Conservation (phyloP, 495 filamentous ascomycete genomes). For the Penicillium psychrofluorescens region DNA sequence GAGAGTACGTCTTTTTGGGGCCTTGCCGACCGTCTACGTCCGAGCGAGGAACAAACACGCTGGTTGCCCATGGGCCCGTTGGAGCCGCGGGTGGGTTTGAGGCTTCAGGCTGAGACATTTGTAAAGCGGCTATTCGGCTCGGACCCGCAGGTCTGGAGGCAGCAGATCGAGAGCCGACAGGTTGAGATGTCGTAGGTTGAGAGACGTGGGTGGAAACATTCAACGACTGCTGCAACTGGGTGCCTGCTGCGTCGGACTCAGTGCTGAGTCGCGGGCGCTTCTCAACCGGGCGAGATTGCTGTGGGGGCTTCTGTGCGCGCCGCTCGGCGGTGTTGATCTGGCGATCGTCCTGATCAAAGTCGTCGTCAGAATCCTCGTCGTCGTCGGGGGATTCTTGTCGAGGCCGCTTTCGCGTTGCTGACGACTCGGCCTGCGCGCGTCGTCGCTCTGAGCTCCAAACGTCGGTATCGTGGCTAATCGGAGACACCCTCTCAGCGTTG, state of each 20-base stretch:
- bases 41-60: not conserved
- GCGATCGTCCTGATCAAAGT: slow-evolving; percentile 12
- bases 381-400: slow-evolving; percentile 2
- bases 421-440: slow-evolving; percentile 1
- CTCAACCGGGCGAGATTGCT: not conserved
- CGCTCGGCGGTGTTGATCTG: slow-evolving; percentile 4
- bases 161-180: not conserved
- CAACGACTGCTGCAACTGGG: not conserved
- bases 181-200: not conserved
- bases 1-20: slow-evolving; percentile 5
- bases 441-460: slow-evolving; percentile 8
- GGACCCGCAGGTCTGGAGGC: too few species aligned
- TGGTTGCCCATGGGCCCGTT: not conserved
- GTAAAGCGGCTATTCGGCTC: too few species aligned
- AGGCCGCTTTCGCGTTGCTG: slow-evolving; percentile 11
- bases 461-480: slow-evolving; percentile 14
- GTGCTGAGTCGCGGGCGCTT: slow-evolving; percentile 6
- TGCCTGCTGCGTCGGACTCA: not conserved
- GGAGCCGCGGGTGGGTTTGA: not conserved
- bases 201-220: not conserved
- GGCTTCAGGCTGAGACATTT: too few species aligned
- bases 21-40: not conserved
- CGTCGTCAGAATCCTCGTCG: slow-evolving; percentile 9
- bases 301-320: slow-evolving; percentile 17
- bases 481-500: slow-evolving; percentile 22